phyloP scores from a whole-genome alignment of 495 filamentous ascomycete species.

The Penicillium argentinense region DNA sequence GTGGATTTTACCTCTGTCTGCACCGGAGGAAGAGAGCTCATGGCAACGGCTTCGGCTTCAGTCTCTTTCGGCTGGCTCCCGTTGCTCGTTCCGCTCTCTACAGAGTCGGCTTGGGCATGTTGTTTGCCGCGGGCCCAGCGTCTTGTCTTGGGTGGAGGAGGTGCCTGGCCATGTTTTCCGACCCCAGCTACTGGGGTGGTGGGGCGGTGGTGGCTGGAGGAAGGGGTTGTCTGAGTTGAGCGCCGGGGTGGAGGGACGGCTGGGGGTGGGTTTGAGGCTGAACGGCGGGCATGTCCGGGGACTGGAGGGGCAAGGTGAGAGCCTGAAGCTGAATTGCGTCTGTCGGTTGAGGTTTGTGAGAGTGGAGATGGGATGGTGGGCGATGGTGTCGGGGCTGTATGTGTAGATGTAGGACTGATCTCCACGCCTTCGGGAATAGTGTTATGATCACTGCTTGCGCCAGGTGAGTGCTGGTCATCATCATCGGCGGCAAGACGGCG shows the following conservation, averaged over 20 bases:
- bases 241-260: slow-evolving; percentile 43
- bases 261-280: slow-evolving; percentile 41
- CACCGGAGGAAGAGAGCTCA: neutral
- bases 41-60: slow-evolving; percentile 14
- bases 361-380: slow-evolving; percentile 6
- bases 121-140: slow-evolving; percentile 36
- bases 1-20: neutral
- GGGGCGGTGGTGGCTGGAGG: slow-evolving; percentile 29
- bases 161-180: slow-evolving; percentile 32
- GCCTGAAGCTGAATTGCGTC: slow-evolving; percentile 29
- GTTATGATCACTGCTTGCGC: slow-evolving; percentile 28
- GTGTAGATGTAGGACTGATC: slow-evolving; percentile 21
- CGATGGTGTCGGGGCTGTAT: slow-evolving; percentile 14
- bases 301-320: slow-evolving; percentile 28
- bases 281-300: slow-evolving; percentile 28
- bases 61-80: slow-evolving; percentile 16
- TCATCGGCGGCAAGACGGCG: slow-evolving; percentile 28
- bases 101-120: slow-evolving; percentile 28
- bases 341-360: slow-evolving; percentile 9
- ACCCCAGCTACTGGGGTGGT: slow-evolving; percentile 13
- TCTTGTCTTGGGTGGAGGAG: slow-evolving; percentile 40
- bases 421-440: slow-evolving; percentile 33
- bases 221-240: slow-evolving; percentile 24
- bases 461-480: slow-evolving; percentile 22
- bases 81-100: slow-evolving; percentile 20